Percentiles rank a stretch among this genome's conserved stretches.
phyloP scores from a whole-genome alignment of 2,329 filamentous ascomycete genomes.

The Xylaria sp. region DNA sequence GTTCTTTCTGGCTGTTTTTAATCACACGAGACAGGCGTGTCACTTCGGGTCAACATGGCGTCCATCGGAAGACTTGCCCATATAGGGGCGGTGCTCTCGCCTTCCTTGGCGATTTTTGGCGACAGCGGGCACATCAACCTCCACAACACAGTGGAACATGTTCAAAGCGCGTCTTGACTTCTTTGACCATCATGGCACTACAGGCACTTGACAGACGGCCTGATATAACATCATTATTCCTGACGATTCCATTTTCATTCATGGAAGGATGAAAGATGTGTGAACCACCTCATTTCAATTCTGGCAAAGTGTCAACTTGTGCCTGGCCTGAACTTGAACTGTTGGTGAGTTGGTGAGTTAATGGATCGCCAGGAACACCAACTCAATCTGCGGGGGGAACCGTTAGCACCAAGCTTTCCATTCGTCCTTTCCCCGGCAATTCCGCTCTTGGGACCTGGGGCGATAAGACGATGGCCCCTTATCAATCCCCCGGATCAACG shows the following conservation, averaged over 20 bases:
- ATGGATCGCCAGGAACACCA: constrained; percentile 14
- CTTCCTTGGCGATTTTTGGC: background rate
- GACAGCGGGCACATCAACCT: constrained; percentile 1
- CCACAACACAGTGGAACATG: constrained; percentile 10
- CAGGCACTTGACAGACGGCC: background rate
- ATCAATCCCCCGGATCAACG: constrained; percentile 25
- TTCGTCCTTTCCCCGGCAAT: constrained; percentile 6
- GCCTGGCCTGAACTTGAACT: background rate
- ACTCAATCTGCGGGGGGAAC: background rate
- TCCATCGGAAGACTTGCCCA: background rate
- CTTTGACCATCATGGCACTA: background rate
- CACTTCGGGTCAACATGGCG: background rate
- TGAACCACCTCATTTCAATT: background rate
- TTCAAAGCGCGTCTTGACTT: background rate
- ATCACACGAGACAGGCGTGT: background rate
- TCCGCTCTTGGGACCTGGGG: background rate
- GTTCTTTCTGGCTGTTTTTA: background rate
- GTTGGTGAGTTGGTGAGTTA: background rate
- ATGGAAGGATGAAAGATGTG: background rate
- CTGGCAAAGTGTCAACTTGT: background rate
- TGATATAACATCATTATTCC: background rate
- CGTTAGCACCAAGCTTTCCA: background rate
- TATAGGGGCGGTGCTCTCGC: background rate
- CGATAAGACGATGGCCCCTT: constrained; percentile 24
- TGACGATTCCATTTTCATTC: background rate